Percentiles rank a stretch among this genome's conserved stretches.
Evolutionary conservation across 495 filamentous ascomycete genomes (phyloP).

Genomic region (Margaritispora aquatica): DNA sequence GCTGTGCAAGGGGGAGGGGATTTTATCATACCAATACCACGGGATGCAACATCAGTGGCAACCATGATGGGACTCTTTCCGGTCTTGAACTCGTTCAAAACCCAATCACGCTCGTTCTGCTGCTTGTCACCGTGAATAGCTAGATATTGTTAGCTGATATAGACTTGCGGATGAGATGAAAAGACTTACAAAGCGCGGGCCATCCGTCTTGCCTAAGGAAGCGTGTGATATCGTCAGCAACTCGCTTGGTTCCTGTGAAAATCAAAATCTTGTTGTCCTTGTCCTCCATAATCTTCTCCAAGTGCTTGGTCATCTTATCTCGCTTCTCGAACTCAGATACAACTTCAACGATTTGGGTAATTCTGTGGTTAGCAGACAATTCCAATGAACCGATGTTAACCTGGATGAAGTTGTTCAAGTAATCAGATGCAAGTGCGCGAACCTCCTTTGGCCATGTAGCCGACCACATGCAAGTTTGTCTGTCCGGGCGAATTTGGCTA

Average conservation of each 20-base stretch:
- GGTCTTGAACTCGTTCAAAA: conserved; percentile 98
- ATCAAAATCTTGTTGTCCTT: conserved; percentile 89
- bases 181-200: conserved; percentile 87
- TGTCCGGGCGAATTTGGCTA: conserved; percentile 92
- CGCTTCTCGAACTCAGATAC: conserved; percentile 96
- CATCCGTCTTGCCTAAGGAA: conserved; percentile 98
- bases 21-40: conserved; percentile 99
- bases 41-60: conserved; percentile 96
- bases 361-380: conserved; percentile 95
- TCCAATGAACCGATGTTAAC: conserved; percentile 98
- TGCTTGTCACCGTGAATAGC: conserved; percentile 99
- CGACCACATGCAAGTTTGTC: conserved; percentile 99
- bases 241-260: conserved; percentile 97
- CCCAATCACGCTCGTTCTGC: conserved; percentile 99
- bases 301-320: conserved; percentile 92
- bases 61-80: conserved; percentile 95
- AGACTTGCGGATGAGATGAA: background rate
- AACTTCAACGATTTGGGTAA: conserved; percentile 95
- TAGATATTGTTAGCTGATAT: conserved; percentile 37
- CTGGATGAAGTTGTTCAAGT: conserved; percentile 94
- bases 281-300: conserved; percentile 97
- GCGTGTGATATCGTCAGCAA: conserved; percentile 96
- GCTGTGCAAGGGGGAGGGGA: conserved; percentile 41
- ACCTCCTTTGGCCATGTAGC: conserved; percentile 99
- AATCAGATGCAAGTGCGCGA: conserved; percentile 89